A percentile compares a stretch with the other conserved stretches of the same genome.
phyloP scores from a whole-genome alignment of 73 alveolate genomes.

The Tetrahymena elliotti region DNA sequence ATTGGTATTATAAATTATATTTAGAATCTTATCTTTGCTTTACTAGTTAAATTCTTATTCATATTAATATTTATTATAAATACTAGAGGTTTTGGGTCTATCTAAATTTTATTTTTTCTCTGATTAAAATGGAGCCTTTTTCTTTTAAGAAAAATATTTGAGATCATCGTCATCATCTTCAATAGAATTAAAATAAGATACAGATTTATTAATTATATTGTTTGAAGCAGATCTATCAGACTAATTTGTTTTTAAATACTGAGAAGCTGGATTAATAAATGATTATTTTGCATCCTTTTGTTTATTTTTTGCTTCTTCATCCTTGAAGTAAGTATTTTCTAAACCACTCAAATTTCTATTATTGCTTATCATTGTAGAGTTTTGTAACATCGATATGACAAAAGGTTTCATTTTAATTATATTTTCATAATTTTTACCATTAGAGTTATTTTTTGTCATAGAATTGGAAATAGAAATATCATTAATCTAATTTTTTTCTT shows the following conservation, averaged over 20 bases:
- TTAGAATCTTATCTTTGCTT: not conserved
- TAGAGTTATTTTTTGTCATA: not conserved
- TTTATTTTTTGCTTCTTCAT: not conserved
- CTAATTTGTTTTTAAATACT: not conserved
- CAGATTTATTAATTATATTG: not conserved
- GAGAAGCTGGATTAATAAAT: not conserved
- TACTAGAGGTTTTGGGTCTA: not conserved
- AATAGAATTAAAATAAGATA: not conserved
- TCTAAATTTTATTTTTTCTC: not conserved
- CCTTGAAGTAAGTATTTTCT: not conserved
- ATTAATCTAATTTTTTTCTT: not conserved
- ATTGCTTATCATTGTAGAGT: not conserved
- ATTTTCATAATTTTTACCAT: not conserved
- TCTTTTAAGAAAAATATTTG: not conserved
- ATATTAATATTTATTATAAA: not conserved
- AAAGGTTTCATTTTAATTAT: not conserved
- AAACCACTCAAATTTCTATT: not conserved
- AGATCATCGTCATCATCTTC: not conserved
- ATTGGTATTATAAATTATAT: not conserved
- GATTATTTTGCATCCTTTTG: not conserved
- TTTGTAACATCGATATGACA: not conserved
- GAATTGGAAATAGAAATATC: not conserved
- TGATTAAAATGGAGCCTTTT: not conserved
- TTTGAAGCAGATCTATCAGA: not conserved
- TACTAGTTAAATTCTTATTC: not conserved